Conservation (phyloP, 78 protist species). For the Paulinella micropora region DNA sequence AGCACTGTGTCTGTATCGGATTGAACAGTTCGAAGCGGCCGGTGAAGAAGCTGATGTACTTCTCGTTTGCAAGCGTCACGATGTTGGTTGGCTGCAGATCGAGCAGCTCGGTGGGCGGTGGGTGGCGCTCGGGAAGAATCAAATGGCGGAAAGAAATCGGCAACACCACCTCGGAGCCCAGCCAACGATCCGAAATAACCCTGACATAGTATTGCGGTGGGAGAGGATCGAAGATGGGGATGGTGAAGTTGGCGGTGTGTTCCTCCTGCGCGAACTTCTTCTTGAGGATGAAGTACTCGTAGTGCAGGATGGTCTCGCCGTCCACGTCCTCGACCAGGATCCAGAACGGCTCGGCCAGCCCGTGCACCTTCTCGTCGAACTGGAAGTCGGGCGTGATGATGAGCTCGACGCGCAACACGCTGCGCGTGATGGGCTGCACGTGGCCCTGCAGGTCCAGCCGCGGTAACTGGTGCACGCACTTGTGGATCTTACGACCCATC, state of each 20-base stretch:
- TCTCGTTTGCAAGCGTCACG: constrained; percentile 34
- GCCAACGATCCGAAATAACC: constrained; percentile 73
- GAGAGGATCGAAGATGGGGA: constrained; percentile 81
- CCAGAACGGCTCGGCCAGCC: constrained; percentile 63
- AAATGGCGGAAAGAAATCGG: constrained; percentile 83
- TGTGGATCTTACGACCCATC: constrained; percentile 62
- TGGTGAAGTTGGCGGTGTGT: constrained; percentile 63
- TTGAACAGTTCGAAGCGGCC: constrained; percentile 45
- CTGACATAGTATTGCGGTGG: constrained; percentile 94
- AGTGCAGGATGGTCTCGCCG: constrained; percentile 80
- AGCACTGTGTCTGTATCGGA: constrained; percentile 82
- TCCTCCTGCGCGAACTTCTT: constrained; percentile 47
- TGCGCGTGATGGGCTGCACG: constrained; percentile 84
- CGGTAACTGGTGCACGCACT: constrained; percentile 70
- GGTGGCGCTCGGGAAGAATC: constrained; percentile 73
- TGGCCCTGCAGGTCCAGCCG: constrained; percentile 56
- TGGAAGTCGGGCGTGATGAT: constrained; percentile 77
- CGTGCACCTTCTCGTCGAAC: constrained; percentile 69
- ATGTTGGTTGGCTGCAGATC: constrained; percentile 73
- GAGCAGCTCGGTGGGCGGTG: constrained; percentile 69
- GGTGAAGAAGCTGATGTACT: constrained; percentile 19
- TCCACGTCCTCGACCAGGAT: constrained; percentile 85
- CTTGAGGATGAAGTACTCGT: constrained; percentile 65
- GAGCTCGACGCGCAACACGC: constrained; percentile 61
- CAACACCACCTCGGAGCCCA: constrained; percentile 60